Evolutionary conservation across 23 red algal genomes (phyloP), one percentile per base, ranked within the genome.

Genomic region (Gracilaria gracilis): DNA sequence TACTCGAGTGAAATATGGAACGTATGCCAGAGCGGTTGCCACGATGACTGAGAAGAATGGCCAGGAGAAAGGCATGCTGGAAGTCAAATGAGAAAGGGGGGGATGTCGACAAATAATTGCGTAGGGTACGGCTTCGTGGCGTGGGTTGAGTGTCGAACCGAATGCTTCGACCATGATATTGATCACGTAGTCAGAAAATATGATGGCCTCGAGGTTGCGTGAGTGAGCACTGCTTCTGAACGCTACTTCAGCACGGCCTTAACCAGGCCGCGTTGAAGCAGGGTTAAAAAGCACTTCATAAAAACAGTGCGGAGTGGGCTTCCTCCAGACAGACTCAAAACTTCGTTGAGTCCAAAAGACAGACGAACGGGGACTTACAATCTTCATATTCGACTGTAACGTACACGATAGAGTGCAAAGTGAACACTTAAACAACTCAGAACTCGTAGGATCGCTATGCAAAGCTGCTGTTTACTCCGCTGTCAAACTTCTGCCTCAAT

Each of bases 1-100:
- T 25, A 87, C 83, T 1, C 64, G 61, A 23, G 37, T 15, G 39
- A 87, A 53, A 72, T 87, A 39, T 27, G 83, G 83, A 72, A 87
- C 13, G 83, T 87, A 87, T 12, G 67, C 83, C 9, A 87, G 51
- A 24, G 75, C 29, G 54, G 40, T 37, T 16, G 83, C 61, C 15
- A 87, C 1, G 5, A 87, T 59, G 24, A 87, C 83, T 36, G 65
- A 74, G 62, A 87, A 75, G 16, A 42, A 15, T 39, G 65, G 28
- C 62, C 40, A 87, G 3, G 25, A 19, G 65, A 87, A 87, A 44
- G 2, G 20, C 33, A 73, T 44, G 0, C 12, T 73, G 59, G 29
- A 3, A 12, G 42, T 73, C 36, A 42, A 2, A 44, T 15, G 9
- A 73, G 44, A 73, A 6, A 29, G n/a, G n/a, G n/a, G n/a, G n/a